A percentile compares a stretch with the other conserved stretches of the same genome.
These are phyloP conservation scores for Alternaria gaisen DNA, from an alignment of 2,329 filamentous ascomycete genomes.

Conservation along the genomic window DNA sequence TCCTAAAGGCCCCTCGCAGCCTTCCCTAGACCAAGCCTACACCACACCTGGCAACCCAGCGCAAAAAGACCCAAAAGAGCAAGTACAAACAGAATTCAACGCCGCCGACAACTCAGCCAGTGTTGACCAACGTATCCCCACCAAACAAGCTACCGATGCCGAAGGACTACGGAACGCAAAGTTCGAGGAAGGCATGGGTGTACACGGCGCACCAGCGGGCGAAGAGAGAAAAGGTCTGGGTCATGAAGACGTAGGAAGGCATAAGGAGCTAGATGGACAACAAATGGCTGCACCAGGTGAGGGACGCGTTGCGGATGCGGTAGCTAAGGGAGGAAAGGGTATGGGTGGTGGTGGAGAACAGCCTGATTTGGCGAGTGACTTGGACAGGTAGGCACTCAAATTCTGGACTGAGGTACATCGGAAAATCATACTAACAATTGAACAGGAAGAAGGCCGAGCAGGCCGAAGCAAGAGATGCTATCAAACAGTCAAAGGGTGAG, in stretches of 20 bases:
- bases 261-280: slow-evolving; percentile 57
- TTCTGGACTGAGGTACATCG: neutral
- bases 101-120: slow-evolving; percentile 40
- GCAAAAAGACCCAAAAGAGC: slow-evolving; percentile 54
- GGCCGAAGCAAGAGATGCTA: slow-evolving; percentile 51
- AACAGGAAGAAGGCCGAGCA: slow-evolving; percentile 61
- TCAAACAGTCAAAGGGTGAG: slow-evolving; percentile 51
- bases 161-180: slow-evolving; percentile 52
- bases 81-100: slow-evolving; percentile 43
- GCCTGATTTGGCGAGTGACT: slow-evolving; percentile 55
- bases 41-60: slow-evolving; percentile 57
- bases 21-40: slow-evolving; percentile 56
- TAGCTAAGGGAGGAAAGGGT: slow-evolving; percentile 43
- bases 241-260: slow-evolving; percentile 53
- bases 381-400: slow-evolving; percentile 51
- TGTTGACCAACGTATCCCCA: slow-evolving; percentile 51
- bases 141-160: slow-evolving; percentile 47
- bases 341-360: slow-evolving; percentile 49
- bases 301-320: slow-evolving; percentile 55
- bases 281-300: slow-evolving; percentile 61
- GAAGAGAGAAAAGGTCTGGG: slow-evolving; percentile 55
- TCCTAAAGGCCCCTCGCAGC: slow-evolving; percentile 56
- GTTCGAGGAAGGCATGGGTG: slow-evolving; percentile 42
- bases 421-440: slow-evolving; percentile 14
- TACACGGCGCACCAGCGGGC: slow-evolving; percentile 55